Percentiles rank a stretch among this genome's conserved stretches.
Conservation (phyloP, 805 yeast genomes). For the Candida michaelii region DNA sequence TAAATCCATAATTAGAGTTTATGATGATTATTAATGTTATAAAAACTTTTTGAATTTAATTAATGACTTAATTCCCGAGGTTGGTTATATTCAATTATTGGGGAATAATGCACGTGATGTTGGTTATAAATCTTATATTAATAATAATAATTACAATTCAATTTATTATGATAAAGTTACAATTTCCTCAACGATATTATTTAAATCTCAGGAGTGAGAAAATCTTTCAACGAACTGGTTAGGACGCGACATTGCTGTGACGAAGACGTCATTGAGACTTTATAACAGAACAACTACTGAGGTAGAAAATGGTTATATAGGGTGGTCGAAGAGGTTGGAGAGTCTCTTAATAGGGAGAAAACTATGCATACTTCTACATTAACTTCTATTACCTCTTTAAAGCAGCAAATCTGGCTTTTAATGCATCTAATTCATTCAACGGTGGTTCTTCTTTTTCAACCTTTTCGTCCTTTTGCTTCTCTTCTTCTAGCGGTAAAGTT, state of each 20-base stretch:
- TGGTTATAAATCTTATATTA: not conserved
- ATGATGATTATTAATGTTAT: not conserved
- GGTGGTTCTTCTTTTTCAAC: not conserved
- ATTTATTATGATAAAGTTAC: not conserved
- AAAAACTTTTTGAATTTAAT: no score
- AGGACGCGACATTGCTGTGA: not conserved
- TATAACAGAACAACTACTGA: no score
- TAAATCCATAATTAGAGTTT: slow-evolving; percentile 57
- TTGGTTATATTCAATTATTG: not conserved
- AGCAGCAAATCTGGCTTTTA: slow-evolving; percentile 76
- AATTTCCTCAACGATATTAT: not conserved
- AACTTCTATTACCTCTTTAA: slow-evolving; percentile 37
- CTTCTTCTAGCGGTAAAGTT: slow-evolving; percentile 15
- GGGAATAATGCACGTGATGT: not conserved
- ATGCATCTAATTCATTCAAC: slow-evolving; percentile 55
- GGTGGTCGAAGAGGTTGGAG: no score
- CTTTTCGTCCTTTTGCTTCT: not conserved
- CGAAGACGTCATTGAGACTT: no score
- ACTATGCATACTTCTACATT: no score
- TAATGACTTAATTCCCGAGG: not conserved
- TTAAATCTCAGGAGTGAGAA: slow-evolving; percentile 6
- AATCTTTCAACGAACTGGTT: slow-evolving; percentile 6
- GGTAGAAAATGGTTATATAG: no score
- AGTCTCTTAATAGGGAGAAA: no score
- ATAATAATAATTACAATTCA: not conserved